A percentile compares a stretch with the other conserved stretches of the same genome.
Evolutionary conservation across 768 basidiomycete genomes (phyloP).

Genomic region (Boletus sensibilis): DNA sequence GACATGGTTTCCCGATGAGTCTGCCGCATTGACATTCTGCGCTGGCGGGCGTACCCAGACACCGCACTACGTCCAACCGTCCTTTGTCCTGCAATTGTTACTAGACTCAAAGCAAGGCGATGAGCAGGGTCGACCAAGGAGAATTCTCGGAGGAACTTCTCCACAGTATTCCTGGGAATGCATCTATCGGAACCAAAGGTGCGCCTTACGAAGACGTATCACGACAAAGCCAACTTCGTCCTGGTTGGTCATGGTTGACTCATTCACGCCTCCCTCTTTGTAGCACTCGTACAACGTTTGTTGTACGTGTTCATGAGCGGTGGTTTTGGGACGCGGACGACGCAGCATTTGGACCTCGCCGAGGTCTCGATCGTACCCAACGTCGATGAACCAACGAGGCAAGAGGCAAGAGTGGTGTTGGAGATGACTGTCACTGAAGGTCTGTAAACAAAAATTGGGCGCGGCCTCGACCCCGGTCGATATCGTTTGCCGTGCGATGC

Average conservation of each 20-base stretch:
- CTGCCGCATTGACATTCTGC: neutral
- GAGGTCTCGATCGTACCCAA: constrained; percentile 43
- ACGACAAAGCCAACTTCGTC: too few relatives aligned
- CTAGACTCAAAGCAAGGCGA: neutral
- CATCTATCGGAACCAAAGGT: constrained; percentile 23
- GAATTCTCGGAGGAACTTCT: neutral
- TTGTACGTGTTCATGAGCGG: constrained; percentile 31
- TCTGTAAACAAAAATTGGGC: constrained; percentile 15
- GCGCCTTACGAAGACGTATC: too few relatives aligned
- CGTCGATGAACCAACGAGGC: constrained; percentile 35
- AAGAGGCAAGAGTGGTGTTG: constrained; percentile 39
- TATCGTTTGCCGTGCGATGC: neutral
- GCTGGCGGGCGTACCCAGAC: too few relatives aligned
- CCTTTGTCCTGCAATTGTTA: neutral
- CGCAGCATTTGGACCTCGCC: constrained; percentile 17
- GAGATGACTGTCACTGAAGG: constrained; percentile 48
- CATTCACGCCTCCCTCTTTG: neutral
- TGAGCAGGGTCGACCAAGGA: neutral
- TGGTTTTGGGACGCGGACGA: constrained; percentile 22
- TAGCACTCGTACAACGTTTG: constrained; percentile 41
- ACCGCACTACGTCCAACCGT: neutral
- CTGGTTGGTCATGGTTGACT: neutral
- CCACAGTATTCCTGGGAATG: constrained; percentile 20
- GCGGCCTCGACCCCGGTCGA: neutral
- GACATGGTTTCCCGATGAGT: neutral